Base-by-base conservation (phyloP, 768 basidiomycete species). In the Suillus tomentosus region DNA sequence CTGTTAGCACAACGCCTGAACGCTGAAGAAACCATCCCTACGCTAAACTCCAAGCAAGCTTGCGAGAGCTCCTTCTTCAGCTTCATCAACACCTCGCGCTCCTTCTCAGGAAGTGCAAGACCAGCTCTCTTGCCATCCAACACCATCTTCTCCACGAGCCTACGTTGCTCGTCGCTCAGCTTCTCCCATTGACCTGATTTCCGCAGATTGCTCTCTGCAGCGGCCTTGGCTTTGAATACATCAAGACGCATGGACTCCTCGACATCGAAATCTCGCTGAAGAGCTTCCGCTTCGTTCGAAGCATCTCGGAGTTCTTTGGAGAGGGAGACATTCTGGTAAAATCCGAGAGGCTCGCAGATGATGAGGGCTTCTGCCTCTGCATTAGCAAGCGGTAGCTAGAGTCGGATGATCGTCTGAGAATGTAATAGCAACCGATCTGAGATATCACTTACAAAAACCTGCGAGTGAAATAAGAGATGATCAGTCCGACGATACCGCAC, bases 291-390 rank as follows among this genome's bases (percentile, higher is more conserved):
- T 47, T 84, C 83, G 62, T 86, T 92, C 5, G 91, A 88, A 1
- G 92, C 91, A 71, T 95, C 93, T 1, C 94, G 85, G n/a, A 95
- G 82, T 50, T 83, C 85, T 72, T 92, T 88, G 62, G 81, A 79
- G 1, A 87, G 79, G 34, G 91, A 90, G 34, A 95, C 92, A 68
- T 94, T 91, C 73, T 93, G 90, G 71, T 94, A 91, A 76, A 96
- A 95, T 0, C 81, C 76, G 22, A 92, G 80, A 0, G 89, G 89
- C 65, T 91, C 89, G 3, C 79, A 75, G 40, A 78, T 72, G 9
- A 72, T 66, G 54, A 86, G 83, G 31, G 87, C 78, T 19, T 80
- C 73, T 22, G 87, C 83, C 58, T 92, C 89, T 13, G 82, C 84
- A 27, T 80, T 70, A 1, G 88, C 84, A n/a, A 94, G 84, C 11